A percentile compares a stretch with the other conserved stretches of the same genome.
phyloP scores from a whole-genome alignment of 2,329 filamentous ascomycete genomes.

The Ampelomyces quisqualis region DNA sequence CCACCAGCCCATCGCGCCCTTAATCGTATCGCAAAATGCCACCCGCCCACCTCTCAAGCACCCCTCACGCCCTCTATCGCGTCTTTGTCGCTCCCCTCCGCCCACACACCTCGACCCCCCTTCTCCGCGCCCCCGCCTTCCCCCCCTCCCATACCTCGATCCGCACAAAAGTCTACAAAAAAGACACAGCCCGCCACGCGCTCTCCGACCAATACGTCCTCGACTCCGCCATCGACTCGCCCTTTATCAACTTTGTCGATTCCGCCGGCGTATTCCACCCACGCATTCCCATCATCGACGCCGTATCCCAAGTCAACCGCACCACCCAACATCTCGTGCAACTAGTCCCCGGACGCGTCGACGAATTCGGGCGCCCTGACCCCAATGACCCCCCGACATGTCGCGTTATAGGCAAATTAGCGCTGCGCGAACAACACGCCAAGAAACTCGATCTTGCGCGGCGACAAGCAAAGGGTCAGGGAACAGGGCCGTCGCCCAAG shows the following conservation, averaged over 20 bases:
- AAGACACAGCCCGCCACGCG: slow-evolving; percentile 38
- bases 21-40: too few species aligned
- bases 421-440: slow-evolving; percentile 50
- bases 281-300: slow-evolving; percentile 32
- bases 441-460: slow-evolving; percentile 49
- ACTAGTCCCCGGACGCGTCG: slow-evolving; percentile 40
- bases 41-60: slow-evolving; percentile 34
- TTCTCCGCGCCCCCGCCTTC: slow-evolving; percentile 24
- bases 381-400: slow-evolving; percentile 61
- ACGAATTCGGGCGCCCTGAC: slow-evolving; percentile 38
- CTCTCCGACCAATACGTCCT: slow-evolving; percentile 45
- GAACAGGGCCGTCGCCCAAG: slow-evolving; percentile 54
- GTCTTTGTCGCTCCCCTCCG: slow-evolving; percentile 47
- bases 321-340: slow-evolving; percentile 55
- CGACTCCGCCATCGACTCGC: slow-evolving; percentile 53
- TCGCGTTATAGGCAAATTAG: slow-evolving; percentile 64
- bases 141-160: slow-evolving; percentile 16
- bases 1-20: too few species aligned
- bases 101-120: slow-evolving; percentile 11
- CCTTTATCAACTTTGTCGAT: slow-evolving; percentile 49
- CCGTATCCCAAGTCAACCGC: slow-evolving; percentile 52
- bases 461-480: slow-evolving; percentile 40
- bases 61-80: slow-evolving; percentile 47
- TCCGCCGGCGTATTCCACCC: slow-evolving; percentile 40
- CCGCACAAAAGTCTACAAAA: slow-evolving; percentile 25